phyloP scores from a whole-genome alignment of 352 stramenopile species.

The Phytophthora tentaculata region DNA sequence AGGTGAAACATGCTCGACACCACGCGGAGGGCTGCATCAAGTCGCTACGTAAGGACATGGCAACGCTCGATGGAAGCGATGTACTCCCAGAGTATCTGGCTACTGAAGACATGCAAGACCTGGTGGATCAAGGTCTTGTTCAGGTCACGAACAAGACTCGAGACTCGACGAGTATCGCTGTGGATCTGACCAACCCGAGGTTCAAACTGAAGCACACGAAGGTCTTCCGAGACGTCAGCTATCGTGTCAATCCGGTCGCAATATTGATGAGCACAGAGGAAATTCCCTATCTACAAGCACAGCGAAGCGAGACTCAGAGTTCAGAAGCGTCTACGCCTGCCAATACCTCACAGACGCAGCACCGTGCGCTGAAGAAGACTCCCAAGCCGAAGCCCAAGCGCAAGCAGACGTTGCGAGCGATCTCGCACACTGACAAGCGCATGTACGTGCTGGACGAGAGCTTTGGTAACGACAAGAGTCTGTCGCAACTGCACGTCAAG shows the following conservation, averaged over 20 bases:
- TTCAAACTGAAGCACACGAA: slow-evolving; percentile 45
- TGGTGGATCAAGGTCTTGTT: slow-evolving; percentile 10
- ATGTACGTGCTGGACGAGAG: slow-evolving; percentile 46
- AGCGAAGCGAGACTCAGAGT: neutral
- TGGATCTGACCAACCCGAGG: slow-evolving; percentile 37
- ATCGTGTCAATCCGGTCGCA: slow-evolving; percentile 59
- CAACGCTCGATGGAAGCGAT: slow-evolving; percentile 29
- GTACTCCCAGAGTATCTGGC: slow-evolving; percentile 45
- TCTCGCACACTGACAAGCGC: slow-evolving; percentile 7
- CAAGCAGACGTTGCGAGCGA: slow-evolving; percentile 11
- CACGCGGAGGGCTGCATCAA: slow-evolving; percentile 31
- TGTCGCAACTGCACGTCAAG: slow-evolving; percentile 47
- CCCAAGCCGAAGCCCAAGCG: slow-evolving; percentile 44
- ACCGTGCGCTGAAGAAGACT: slow-evolving; percentile 45
- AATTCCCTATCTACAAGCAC: slow-evolving; percentile 26
- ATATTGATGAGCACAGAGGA: slow-evolving; percentile 48
- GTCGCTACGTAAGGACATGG: slow-evolving; percentile 20
- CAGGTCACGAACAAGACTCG: neutral
- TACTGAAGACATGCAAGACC: slow-evolving; percentile 29
- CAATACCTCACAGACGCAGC: neutral
- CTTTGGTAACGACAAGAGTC: slow-evolving; percentile 36
- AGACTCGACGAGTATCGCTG: slow-evolving; percentile 18
- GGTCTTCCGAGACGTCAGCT: slow-evolving; percentile 42
- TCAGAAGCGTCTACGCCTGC: too few species aligned
- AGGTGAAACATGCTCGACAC: slow-evolving; percentile 12